Percentiles rank a stretch among this genome's conserved stretches.
Conservation (phyloP, 1,139 yeast genomes). For the Candida gigantensis region DNA sequence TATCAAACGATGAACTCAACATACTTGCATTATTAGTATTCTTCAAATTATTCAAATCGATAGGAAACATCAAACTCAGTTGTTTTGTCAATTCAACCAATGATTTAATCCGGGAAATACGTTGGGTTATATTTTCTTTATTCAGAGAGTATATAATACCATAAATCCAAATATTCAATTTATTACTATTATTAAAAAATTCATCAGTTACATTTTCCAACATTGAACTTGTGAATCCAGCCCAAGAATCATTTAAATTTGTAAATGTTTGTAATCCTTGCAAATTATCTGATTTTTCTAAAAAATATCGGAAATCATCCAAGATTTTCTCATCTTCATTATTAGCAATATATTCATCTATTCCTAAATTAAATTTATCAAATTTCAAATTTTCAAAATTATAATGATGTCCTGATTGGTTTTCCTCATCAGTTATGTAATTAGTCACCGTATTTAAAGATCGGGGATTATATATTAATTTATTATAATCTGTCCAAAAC, state of each 20-base stretch:
- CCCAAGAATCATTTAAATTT: conserved; percentile 81
- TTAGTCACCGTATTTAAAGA: conserved; percentile 53
- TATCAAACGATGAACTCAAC: conserved; percentile 19
- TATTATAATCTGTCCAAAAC: conserved; percentile 84
- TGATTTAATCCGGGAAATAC: conserved; percentile 47
- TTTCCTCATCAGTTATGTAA: conserved; percentile 38
- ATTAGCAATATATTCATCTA: conserved; percentile 24
- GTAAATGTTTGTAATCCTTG: conserved; percentile 69
- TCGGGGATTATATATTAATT: conserved; percentile 65
- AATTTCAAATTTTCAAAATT: conserved; percentile 32
- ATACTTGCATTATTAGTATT: conserved; percentile 8
- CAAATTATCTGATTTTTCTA: conserved; percentile 79
- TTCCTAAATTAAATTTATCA: conserved; percentile 29
- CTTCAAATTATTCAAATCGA: conserved; percentile 19
- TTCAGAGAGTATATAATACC: conserved; percentile 19
- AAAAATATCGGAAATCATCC: conserved; percentile 54
- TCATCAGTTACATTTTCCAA: conserved; percentile 67
- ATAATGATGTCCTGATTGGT: conserved; percentile 30
- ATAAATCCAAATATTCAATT: conserved; percentile 46
- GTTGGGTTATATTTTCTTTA: conserved; percentile 11
- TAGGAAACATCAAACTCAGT: conserved; percentile 55
- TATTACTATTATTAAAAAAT: conserved; percentile 58
- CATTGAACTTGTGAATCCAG: conserved; percentile 65
- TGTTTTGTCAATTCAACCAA: conserved; percentile 44
- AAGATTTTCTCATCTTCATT: conserved; percentile 30